Evolutionary conservation across 441 rosid genomes (phyloP), one percentile per base, ranked within the genome.

Genomic region (Aleurites moluccanus): DNA sequence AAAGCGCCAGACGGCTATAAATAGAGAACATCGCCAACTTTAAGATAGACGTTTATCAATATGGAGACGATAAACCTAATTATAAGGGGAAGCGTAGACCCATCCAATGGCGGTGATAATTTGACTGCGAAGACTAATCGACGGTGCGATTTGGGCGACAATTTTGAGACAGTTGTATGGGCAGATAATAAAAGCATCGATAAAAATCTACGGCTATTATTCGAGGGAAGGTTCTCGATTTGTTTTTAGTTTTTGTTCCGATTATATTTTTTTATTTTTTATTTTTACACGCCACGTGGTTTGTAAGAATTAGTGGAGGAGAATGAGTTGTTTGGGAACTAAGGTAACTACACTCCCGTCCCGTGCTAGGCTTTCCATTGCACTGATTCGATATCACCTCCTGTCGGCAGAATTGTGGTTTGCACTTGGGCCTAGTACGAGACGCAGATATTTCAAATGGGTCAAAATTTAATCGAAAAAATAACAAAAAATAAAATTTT

Each of bases 151-250:
- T 23, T 33, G 38, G 21, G 16, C 15, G 18, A 21, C 23, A 38
- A 35, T 28, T 49, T 40, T 5, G 6, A 16, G 33, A 38, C 69
- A 53, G 78, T 69, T 61, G 62, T 20, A 1, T 63, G 50, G 16
- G n/a, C 15, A 60, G 6, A 33, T 53, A 7, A 16, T 8, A 14
- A 53, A 20, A 30, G 73, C 9, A 0, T 10, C 0, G 20, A 27
- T 47, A 15, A n/a, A 4, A 60, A 61, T 30, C 65, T 61, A 33
- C 44, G 66, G 23, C 23, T 33, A 18, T 30, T 30, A 62, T 61
- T 62, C 14, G 25, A 3, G 67, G 21, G 75, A 61, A 72, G 75
- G 75, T 72, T 60, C 68, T 47, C 21, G 75, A 72, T 49, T 62
- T 33, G 23, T 13, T 30, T 15, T 16, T 27, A 27, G 13, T n/a